phyloP scores from a whole-genome alignment of 2,329 filamentous ascomycete species.

The Colletotrichum tropicale region DNA sequence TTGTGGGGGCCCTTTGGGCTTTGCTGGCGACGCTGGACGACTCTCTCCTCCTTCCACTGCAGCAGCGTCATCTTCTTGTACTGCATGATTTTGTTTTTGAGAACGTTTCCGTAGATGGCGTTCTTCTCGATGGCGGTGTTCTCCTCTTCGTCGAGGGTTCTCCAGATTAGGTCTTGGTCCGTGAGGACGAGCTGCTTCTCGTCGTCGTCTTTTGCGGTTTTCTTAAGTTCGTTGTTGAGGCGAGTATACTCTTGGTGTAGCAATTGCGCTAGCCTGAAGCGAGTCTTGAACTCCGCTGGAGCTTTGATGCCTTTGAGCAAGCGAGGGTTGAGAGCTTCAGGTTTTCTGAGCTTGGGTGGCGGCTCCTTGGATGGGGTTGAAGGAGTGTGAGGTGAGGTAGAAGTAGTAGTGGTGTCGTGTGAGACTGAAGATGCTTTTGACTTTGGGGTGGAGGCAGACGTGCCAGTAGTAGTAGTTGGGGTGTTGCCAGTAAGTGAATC shows the following conservation, averaged over 20 bases:
- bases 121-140: constrained; percentile 69
- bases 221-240: constrained; percentile 68
- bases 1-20: constrained; percentile 32
- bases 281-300: constrained; percentile 61
- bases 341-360: constrained; percentile 29
- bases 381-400: constrained; percentile 5
- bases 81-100: constrained; percentile 79
- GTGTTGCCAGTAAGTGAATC: not conserved
- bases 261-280: constrained; percentile 62
- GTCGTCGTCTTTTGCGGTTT: constrained; percentile 53
- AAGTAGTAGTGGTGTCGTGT: not conserved
- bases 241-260: constrained; percentile 70
- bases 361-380: constrained; percentile 17
- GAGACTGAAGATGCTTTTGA: not conserved
- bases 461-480: not conserved
- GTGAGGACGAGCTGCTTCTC: constrained; percentile 60
- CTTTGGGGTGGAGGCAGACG: not conserved
- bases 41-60: constrained; percentile 72
- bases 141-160: constrained; percentile 80
- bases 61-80: constrained; percentile 76
- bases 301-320: constrained; percentile 59
- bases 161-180: constrained; percentile 69
- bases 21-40: constrained; percentile 30
- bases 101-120: constrained; percentile 79
- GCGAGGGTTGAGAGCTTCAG: constrained; percentile 70